Evolutionary conservation across 306 rosid genomes (phyloP).

Genomic region (Lathyrus oleraceus): DNA sequence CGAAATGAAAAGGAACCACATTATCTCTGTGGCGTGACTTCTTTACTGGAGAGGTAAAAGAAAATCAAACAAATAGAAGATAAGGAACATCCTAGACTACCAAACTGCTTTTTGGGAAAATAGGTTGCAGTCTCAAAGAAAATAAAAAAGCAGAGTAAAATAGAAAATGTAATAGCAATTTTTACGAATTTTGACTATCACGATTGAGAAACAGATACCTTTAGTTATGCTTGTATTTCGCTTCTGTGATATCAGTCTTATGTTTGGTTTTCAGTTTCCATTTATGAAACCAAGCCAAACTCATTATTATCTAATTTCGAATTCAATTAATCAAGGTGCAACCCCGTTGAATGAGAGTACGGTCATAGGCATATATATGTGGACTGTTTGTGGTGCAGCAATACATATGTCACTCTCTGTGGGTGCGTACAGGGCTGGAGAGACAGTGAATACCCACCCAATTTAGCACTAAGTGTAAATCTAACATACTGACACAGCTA

Average conservation of each 20-base stretch:
- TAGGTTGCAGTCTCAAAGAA: neutral
- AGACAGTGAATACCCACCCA: neutral
- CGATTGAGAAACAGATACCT: neutral
- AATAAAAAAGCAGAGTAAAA: constrained; percentile 17
- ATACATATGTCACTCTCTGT: neutral
- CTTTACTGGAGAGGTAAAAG: neutral
- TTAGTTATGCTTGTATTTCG: neutral
- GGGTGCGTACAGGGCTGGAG: neutral
- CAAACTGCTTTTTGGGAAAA: constrained; percentile 19
- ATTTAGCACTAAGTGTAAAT: too few relatives aligned
- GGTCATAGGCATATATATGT: neutral
- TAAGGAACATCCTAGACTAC: constrained; percentile 20
- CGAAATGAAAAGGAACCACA: neutral
- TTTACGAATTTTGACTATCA: neutral
- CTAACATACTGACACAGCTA: neutral
- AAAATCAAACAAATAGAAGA: neutral
- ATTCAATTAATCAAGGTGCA: constrained; percentile 1
- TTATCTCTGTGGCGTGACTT: neutral
- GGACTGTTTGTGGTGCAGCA: neutral
- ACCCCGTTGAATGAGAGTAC: neutral
- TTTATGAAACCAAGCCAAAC: constrained; percentile 2
- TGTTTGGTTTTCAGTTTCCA: neutral
- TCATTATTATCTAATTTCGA: neutral
- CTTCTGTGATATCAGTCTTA: neutral
- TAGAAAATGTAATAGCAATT: neutral